phyloP scores from a whole-genome alignment of 2,329 filamentous ascomycete genomes.

The Gyromitra esculenta region DNA sequence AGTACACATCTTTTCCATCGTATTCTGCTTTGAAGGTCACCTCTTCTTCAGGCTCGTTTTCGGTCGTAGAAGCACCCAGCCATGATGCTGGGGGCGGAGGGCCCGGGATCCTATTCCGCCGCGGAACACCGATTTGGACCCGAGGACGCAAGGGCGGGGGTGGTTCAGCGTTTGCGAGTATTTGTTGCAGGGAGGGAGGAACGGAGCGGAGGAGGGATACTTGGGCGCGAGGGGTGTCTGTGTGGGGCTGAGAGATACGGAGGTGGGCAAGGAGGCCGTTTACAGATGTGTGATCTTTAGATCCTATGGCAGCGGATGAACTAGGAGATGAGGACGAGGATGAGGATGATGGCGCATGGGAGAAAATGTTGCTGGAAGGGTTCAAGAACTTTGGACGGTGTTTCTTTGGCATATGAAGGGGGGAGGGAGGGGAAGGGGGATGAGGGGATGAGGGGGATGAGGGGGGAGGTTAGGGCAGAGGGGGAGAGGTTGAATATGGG shows the following conservation, averaged over 20 bases:
- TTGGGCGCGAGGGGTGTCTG: constrained; percentile 20
- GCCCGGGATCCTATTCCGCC: constrained; percentile 42
- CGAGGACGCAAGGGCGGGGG: constrained; percentile 52
- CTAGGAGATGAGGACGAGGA: background rate
- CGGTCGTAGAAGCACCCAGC: constrained; percentile 11
- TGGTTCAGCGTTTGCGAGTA: constrained; percentile 50
- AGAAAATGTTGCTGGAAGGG: constrained; percentile 6
- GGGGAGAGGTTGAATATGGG: background rate
- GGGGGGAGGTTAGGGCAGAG: background rate
- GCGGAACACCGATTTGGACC: constrained; percentile 29
- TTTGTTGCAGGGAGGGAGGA: constrained; percentile 55
- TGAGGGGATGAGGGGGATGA: background rate
- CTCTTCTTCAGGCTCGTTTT: background rate
- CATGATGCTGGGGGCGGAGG: constrained; percentile 54
- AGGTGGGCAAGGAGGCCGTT: constrained; percentile 56
- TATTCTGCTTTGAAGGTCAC: constrained; percentile 1
- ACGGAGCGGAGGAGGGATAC: constrained; percentile 43
- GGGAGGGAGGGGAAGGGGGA: background rate
- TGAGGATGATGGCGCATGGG: constrained; percentile 9
- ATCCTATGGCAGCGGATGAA: background rate
- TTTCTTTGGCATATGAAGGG: constrained; percentile 49
- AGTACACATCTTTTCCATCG: background rate
- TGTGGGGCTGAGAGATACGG: constrained; percentile 49
- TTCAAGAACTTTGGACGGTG: constrained; percentile 47
- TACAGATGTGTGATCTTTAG: constrained; percentile 43